Evolutionary conservation across 73 alveolate genomes (phyloP), one percentile per base, ranked within the genome.

Genomic region (Paramecium octaurelia): DNA sequence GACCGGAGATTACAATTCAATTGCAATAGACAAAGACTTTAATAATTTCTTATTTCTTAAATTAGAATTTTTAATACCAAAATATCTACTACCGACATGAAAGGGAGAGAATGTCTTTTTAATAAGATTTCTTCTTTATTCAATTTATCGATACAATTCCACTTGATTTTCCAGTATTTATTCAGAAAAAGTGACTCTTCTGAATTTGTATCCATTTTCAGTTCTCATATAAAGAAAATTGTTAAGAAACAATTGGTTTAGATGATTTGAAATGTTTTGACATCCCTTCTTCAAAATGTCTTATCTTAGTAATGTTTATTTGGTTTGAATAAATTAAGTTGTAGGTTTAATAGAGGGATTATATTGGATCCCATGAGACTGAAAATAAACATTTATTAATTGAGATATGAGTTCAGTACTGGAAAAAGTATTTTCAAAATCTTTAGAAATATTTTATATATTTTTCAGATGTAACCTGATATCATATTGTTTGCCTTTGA

Each of bases 111-210:
- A 64, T 64, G 46, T 64, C 12, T 64, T 64, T 34, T 64, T 11
- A 64, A 31, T 31, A 0, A 64, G 12, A 14, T 64, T 64, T 34
- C 84, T 64, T 64, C 84, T 27, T n/a, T 27, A 64, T 64, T 64
- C 84, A 64, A 64, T 64, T 27, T 64, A 34, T 27, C 12, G 11
- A 64, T 64, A 64, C 12, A 64, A 64, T 34, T 64, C 84, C 23
- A 34, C 84, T 34, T 64, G 31, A 64, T 64, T 64, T 64, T 64
- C 84, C 2, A 64, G 48, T 6, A 64, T 27, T 64, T 64, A 27
- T 64, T 64, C 84, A 64, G 84, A 64, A 64, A 64, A 64, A 4
- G 48, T 64, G 10, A 64, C 84, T 64, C 84, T 64, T 64, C 84
- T 64, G 8, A 64, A 64, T 64, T 64, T 64, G 23, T 11, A 34